A percentile compares a stretch with the other conserved stretches of the same genome.
These are phyloP conservation scores for Chaetoceros tenuissimus DNA, from an alignment of 108 stramenopile species.

Conservation along the genomic window DNA sequence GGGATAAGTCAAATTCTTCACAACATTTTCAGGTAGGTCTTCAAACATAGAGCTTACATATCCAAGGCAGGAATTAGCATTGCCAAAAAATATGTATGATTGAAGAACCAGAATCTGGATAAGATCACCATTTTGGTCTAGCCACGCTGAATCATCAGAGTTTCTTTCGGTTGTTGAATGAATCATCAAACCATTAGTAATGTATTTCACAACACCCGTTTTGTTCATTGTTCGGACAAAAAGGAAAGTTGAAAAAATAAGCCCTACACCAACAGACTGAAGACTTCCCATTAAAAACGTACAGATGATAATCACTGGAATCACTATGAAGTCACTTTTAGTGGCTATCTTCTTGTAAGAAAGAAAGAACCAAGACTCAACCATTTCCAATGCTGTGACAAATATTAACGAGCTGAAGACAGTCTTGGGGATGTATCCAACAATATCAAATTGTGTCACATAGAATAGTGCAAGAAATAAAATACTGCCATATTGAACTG, in stretches of 20 bases:
- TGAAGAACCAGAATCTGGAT: conserved; percentile 68
- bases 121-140: conserved; percentile 58
- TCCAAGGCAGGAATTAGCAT: conserved; percentile 49
- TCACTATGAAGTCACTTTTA: conserved; percentile 48
- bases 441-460: conserved; percentile 42
- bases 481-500: conserved; percentile 42
- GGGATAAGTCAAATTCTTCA: conserved; percentile 5
- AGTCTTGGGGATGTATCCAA: conserved; percentile 55
- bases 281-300: conserved; percentile 48
- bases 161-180: conserved; percentile 62
- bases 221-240: conserved; percentile 67
- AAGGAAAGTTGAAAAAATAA: conserved; percentile 57
- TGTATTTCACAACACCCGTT: conserved; percentile 64
- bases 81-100: conserved; percentile 80
- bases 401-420: conserved; percentile 64
- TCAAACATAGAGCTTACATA: conserved; percentile 78
- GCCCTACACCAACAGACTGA: conserved; percentile 49
- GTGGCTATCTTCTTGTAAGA: conserved; percentile 32
- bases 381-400: conserved; percentile 40
- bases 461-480: conserved; percentile 43
- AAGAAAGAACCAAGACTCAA: conserved; percentile 43
- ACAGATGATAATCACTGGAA: conserved; percentile 55
- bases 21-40: conserved; percentile 15
- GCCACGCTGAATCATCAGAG: conserved; percentile 36
- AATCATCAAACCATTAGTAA: conserved; percentile 48